Base-by-base conservation (phyloP, 768 basidiomycete genomes). In the Steccherinum ochraceum region DNA sequence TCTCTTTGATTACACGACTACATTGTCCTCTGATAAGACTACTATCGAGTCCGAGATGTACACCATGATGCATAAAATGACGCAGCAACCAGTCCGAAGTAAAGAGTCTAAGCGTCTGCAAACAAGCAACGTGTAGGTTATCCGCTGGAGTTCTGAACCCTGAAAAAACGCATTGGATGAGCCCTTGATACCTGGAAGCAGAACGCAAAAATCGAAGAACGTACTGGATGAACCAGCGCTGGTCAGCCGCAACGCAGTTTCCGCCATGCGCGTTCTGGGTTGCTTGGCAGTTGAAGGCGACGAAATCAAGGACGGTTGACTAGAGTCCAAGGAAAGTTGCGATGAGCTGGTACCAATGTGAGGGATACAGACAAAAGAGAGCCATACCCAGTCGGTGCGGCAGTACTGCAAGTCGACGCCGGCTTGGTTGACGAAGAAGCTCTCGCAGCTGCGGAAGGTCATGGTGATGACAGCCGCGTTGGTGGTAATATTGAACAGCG, bases 201-300 rank as follows among this genome's bases (percentile, higher is more conserved):
- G n/a, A n/a, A n/a, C n/a, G n/a, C n/a, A n/a, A n/a, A n/a, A n/a
- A n/a, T n/a, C n/a, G n/a, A n/a, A 43, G 18, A 1, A 69, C 74
- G 58, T 54, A 76, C 75, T 78, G 74, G 51, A 75, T 70, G 60
- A 76, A 78, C 72, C 74, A 78, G 24, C 62, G 57, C 56, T 75
- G 69, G 56, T 77, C 70, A 46, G 58, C 64, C 13, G 76, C 72
- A 20, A 77, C 71, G 55, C 75, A 77, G 45, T 72, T 64, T 0
- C 76, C 77, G 7, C 76, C 78, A 51, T 77, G 73, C 2, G 77
- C 76, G 49, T 77, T 77, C 65, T 76, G 71, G 3, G 68, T 65
- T 0, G 75, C 61, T 58, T 75, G 72, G 58, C 76, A 78, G 56
- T 74, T 75, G 16, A 64, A 67, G 0, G 77, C 73, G 24, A 78